Percentiles rank a stretch among this genome's conserved stretches.
phyloP scores from a whole-genome alignment of 257 asterid species.

The Solanum virginianum region DNA sequence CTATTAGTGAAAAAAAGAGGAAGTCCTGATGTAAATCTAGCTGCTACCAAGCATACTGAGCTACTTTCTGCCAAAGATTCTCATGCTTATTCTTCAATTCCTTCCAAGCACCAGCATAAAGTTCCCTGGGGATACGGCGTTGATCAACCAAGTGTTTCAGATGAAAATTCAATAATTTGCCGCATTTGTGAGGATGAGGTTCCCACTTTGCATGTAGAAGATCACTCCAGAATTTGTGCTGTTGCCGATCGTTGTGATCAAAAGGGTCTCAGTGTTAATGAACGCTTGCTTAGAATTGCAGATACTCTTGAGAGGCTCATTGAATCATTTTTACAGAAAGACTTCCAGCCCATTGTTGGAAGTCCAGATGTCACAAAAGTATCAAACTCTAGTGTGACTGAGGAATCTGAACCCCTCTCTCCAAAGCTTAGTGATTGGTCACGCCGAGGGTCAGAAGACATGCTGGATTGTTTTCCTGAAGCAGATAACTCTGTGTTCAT shows the following conservation, averaged over 20 bases:
- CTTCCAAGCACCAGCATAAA: constrained; percentile 59
- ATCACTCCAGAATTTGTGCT: constrained; percentile 94
- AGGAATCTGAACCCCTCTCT: constrained; percentile 82
- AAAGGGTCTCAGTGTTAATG: constrained; percentile 84
- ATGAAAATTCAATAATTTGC: constrained; percentile 90
- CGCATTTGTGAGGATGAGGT: constrained; percentile 99
- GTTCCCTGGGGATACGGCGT: constrained; percentile 92
- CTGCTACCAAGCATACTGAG: constrained; percentile 45
- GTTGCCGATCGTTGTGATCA: constrained; percentile 96
- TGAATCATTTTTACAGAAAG: constrained; percentile 72
- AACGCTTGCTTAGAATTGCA: constrained; percentile 69
- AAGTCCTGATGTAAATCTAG: constrained; percentile 44
- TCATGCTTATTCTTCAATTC: constrained; percentile 22
- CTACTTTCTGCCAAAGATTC: constrained; percentile 45
- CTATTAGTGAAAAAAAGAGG: constrained; percentile 29
- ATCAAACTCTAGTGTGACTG: constrained; percentile 72
- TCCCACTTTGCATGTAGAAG: constrained; percentile 94
- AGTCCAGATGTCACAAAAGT: constrained; percentile 81
- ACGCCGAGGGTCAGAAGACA: constrained; percentile 94
- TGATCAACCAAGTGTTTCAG: constrained; percentile 65
- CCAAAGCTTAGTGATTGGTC: constrained; percentile 98
- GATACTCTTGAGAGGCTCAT: constrained; percentile 89
- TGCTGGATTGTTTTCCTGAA: constrained; percentile 83
- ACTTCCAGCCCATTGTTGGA: constrained; percentile 45
- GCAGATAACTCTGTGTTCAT: constrained; percentile 54